phyloP scores from a whole-genome alignment of 2,329 filamentous ascomycete genomes.

The Stromatinia cepivora region DNA sequence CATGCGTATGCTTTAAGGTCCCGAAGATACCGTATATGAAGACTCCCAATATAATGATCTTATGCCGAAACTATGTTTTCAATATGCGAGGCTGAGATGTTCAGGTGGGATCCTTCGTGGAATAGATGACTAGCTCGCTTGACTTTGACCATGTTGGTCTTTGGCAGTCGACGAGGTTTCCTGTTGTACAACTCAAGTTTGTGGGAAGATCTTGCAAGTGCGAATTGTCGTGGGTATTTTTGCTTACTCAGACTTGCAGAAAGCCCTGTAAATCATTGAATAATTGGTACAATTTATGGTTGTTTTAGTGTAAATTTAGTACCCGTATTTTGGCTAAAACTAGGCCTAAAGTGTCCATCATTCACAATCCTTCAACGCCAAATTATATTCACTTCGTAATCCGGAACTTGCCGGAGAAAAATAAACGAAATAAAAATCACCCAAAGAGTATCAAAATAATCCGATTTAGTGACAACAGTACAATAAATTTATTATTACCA shows the following conservation, averaged over 20 bases:
- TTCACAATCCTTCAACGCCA: background rate
- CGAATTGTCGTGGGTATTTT: background rate
- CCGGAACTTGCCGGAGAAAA: background rate
- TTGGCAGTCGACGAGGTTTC: background rate
- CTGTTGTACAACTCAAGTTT: background rate
- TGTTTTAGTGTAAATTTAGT: background rate
- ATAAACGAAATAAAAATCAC: background rate
- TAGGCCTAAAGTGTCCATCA: background rate
- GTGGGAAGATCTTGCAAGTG: background rate
- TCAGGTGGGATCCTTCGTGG: constrained; percentile 19
- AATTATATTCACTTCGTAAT: background rate
- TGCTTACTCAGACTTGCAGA: constrained; percentile 2
- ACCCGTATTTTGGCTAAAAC: background rate
- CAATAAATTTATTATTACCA: constrained; percentile 4
- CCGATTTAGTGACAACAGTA: background rate
- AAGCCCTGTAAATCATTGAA: background rate
- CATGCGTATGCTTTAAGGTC: constrained; percentile 14
- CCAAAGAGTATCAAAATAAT: background rate
- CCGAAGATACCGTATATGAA: background rate
- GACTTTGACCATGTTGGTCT: background rate
- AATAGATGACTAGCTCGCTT: background rate
- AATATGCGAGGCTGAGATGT: constrained; percentile 8
- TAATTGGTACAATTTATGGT: background rate
- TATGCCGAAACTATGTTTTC: constrained; percentile 13
- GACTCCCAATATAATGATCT: background rate